Evolutionary conservation across 2,329 filamentous ascomycete genomes (phyloP).

Genomic region (Fusarium sp.): DNA sequence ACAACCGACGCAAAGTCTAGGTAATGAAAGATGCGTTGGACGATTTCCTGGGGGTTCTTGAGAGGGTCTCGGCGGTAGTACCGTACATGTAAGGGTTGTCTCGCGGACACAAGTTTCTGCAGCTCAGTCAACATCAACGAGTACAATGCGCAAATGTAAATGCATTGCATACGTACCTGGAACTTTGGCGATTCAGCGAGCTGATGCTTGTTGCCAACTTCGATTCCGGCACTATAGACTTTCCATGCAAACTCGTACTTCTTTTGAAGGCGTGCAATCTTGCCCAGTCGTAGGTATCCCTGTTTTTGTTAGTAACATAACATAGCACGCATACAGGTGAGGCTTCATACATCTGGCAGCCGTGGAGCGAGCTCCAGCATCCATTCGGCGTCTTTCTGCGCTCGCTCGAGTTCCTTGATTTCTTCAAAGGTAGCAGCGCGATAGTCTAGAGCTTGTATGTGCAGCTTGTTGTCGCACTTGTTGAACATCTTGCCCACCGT

Average conservation of each 20-base stretch:
- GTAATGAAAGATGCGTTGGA: slow-evolving; percentile 51
- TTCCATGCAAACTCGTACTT: slow-evolving; percentile 54
- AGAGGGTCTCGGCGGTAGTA: slow-evolving; percentile 52
- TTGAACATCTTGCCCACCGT: slow-evolving; percentile 51
- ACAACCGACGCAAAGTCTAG: slow-evolving; percentile 50
- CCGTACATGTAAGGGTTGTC: slow-evolving; percentile 50
- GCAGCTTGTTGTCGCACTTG: slow-evolving; percentile 53
- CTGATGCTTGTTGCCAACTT: slow-evolving; percentile 46
- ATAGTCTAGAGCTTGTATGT: slow-evolving; percentile 56
- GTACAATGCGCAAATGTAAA: not conserved
- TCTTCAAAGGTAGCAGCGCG: slow-evolving; percentile 55
- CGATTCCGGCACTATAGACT: slow-evolving; percentile 54
- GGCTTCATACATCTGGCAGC: slow-evolving; percentile 51
- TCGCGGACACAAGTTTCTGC: slow-evolving; percentile 51
- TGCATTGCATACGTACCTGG: slow-evolving; percentile 42
- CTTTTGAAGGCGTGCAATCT: slow-evolving; percentile 53
- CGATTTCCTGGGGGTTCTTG: slow-evolving; percentile 51
- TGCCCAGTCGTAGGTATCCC: slow-evolving; percentile 58
- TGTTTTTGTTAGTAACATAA: slow-evolving; percentile 34
- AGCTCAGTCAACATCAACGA: slow-evolving; percentile 2
- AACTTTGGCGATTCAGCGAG: slow-evolving; percentile 48
- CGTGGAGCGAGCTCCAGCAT: slow-evolving; percentile 56
- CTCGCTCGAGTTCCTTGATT: slow-evolving; percentile 52
- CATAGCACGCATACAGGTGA: not conserved
- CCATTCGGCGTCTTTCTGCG: slow-evolving; percentile 56